Base-by-base conservation (phyloP, 2,329 filamentous ascomycete species). In the Aspergillus novofumigatus region DNA sequence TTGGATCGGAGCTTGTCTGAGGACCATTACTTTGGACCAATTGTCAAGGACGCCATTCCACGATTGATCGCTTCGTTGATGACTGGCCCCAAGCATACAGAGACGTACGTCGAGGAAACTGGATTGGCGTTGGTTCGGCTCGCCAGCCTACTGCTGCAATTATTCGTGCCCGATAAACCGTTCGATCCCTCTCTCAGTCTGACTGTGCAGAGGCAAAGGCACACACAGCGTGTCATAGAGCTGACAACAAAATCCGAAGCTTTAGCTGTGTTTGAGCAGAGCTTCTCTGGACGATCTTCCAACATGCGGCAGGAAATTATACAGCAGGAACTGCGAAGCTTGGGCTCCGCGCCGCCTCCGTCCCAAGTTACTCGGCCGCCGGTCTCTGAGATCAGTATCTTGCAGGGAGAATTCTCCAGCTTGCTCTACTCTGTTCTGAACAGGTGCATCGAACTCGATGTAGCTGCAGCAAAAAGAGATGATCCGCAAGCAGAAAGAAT, bases 381-480 rank as follows among this genome's bases (percentile, higher is more conserved):
- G 11, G 72, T 76, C 1, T 91, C 89, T 0, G 83, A 90, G 63
- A 79, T 96, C 10, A 77, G 81, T 54, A 78, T 87, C 47, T 77
- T 97, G 3, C 92, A 97, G 64, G 88, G 88, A 8, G 91, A 97
- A 65, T 93, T 97, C 66, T 84, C 82, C 53, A 92, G 90, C 59
- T 75, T 95, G 26, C 75, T 95, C 44, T 88, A 86, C 59, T 80
- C 83, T n/a, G 75, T 88, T 17, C 75, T 86, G 23, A 77, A 80
- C 28, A 67, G 72, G 54, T 67, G 63, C 14, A 68, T 68, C 0
- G 75, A 76, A 38, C 56, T 63, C 6, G 65, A 73, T 29, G 50
- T 74, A 20, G 54, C 57, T 1, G 68, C 55, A n/a, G 55, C 51
- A 14, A 38, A 54, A 3, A 58, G 59, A 11, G 55, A 52, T 11